These are phyloP conservation scores for Aspergillus sclerotiicarbonarius DNA, from an alignment of 495 filamentous ascomycete genomes.

Conservation along the genomic window DNA sequence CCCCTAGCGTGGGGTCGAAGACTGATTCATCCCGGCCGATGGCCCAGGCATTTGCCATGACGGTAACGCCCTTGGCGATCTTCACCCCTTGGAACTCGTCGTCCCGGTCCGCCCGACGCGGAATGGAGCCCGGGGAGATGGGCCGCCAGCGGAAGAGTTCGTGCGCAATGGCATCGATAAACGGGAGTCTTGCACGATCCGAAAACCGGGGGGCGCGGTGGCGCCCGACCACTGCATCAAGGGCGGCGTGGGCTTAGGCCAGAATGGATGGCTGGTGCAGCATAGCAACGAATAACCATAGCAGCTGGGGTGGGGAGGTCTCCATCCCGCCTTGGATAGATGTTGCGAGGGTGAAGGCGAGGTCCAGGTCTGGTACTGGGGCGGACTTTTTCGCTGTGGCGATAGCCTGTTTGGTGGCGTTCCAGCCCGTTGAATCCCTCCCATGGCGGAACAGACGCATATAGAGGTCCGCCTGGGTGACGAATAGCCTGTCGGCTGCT, in stretches of 20 bases:
- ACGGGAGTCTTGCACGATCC: slow-evolving; percentile 26
- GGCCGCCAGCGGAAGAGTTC: slow-evolving; percentile 41
- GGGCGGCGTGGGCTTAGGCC: slow-evolving; percentile 25
- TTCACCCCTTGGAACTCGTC: slow-evolving; percentile 49
- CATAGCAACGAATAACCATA: slow-evolving; percentile 32
- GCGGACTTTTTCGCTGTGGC: slow-evolving; percentile 17
- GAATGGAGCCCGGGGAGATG: slow-evolving; percentile 36
- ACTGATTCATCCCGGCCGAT: slow-evolving; percentile 26
- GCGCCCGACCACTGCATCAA: slow-evolving; percentile 34
- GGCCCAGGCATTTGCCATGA: slow-evolving; percentile 55
- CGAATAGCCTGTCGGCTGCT: slow-evolving; percentile 21
- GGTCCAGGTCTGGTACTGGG: slow-evolving; percentile 24
- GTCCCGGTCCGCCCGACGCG: slow-evolving; percentile 50
- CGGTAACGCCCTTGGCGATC: slow-evolving; percentile 50
- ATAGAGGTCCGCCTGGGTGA: slow-evolving; percentile 25
- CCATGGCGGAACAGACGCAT: slow-evolving; percentile 28
- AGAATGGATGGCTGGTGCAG: slow-evolving; percentile 20
- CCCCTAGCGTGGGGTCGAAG: slow-evolving; percentile 24
- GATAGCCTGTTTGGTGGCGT: slow-evolving; percentile 31
- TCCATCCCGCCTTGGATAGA: slow-evolving; percentile 33
- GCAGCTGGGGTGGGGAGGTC: slow-evolving; percentile 28
- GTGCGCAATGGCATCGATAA: slow-evolving; percentile 30
- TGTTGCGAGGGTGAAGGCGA: slow-evolving; percentile 30
- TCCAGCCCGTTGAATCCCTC: slow-evolving; percentile 22
- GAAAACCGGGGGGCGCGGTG: slow-evolving; percentile 28